These are phyloP conservation scores for Phlyctochytrium planicorne DNA, from an alignment of 192 early-diverging fungal species.

Conservation along the genomic window DNA sequence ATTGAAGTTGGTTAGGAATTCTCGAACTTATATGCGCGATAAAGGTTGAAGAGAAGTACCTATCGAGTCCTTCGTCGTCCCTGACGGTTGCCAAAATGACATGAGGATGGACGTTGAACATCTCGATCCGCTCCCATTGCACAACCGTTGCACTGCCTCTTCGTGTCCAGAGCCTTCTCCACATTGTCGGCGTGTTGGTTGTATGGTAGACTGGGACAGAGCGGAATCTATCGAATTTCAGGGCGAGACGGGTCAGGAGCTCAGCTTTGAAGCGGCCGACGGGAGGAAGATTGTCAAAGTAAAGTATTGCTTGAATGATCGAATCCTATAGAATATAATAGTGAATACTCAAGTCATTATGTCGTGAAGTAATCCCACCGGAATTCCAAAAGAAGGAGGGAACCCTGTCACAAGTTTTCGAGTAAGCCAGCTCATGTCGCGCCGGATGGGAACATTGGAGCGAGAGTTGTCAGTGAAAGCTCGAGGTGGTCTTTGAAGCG, in stretches of 20 bases:
- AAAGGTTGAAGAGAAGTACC: no score
- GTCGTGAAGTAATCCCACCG: background rate
- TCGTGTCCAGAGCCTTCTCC: no score
- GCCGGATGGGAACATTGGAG: background rate
- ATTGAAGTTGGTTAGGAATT: no score
- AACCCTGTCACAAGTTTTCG: background rate
- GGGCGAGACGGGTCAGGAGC: background rate
- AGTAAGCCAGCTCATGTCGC: background rate
- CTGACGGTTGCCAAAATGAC: background rate
- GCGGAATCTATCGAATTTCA: background rate
- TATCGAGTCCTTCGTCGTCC: background rate
- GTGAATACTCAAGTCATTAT: background rate
- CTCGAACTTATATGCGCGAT: no score
- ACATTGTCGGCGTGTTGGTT: no score
- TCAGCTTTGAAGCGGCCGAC: background rate
- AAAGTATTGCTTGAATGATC: background rate
- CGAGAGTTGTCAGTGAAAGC: background rate
- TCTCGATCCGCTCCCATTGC: background rate
- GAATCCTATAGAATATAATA: background rate
- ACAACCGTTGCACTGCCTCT: no score
- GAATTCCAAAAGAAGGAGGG: background rate
- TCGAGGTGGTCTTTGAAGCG: background rate
- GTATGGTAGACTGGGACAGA: background rate
- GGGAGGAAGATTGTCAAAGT: background rate
- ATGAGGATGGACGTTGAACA: conserved; percentile 3